These are phyloP conservation scores for Cucurbitaria berberidis DNA, from an alignment of 2,329 filamentous ascomycete genomes.

Conservation along the genomic window DNA sequence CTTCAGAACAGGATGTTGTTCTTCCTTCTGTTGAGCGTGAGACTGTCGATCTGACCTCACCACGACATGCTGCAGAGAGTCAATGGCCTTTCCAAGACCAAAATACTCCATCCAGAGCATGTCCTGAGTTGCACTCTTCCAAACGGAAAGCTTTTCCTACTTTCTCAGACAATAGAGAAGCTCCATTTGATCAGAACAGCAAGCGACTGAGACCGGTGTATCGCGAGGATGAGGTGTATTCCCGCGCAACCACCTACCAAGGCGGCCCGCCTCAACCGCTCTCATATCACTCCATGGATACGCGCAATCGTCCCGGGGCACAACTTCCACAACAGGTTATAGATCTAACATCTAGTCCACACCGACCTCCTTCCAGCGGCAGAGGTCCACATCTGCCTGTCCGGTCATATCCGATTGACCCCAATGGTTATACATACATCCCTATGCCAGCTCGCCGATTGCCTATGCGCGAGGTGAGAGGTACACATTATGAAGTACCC, in stretches of 20 bases:
- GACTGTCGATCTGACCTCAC: conserved; percentile 23
- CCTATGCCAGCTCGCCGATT: conserved; percentile 18
- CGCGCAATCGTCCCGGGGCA: conserved; percentile 11
- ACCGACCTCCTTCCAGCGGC: conserved; percentile 9
- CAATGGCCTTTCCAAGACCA: conserved; percentile 12
- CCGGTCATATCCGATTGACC: conserved; percentile 10
- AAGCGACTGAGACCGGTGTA: conserved; percentile 24
- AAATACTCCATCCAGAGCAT: conserved; percentile 10
- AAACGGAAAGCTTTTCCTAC: conserved; percentile 28
- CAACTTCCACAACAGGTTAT: conserved; percentile 21
- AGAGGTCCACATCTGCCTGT: conserved; percentile 9
- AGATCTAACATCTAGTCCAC: conserved; percentile 37
- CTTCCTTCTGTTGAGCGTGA: conserved; percentile 46
- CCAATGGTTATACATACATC: conserved; percentile 18
- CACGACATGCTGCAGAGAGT: conserved; percentile 12
- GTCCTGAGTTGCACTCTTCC: conserved; percentile 12
- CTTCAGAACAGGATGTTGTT: conserved; percentile 41
- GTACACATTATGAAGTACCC: conserved; percentile 22
- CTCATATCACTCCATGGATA: conserved; percentile 15
- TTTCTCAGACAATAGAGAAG: conserved; percentile 11
- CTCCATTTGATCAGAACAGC: conserved; percentile 5
- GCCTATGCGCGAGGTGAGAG: conserved; percentile 22
- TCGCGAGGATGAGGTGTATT: conserved; percentile 11
- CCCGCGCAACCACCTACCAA: conserved; percentile 1
- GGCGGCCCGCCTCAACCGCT: conserved; percentile 1